Conservation (phyloP, 2,329 filamentous ascomycete genomes). For the Epichloe gansuensis region DNA sequence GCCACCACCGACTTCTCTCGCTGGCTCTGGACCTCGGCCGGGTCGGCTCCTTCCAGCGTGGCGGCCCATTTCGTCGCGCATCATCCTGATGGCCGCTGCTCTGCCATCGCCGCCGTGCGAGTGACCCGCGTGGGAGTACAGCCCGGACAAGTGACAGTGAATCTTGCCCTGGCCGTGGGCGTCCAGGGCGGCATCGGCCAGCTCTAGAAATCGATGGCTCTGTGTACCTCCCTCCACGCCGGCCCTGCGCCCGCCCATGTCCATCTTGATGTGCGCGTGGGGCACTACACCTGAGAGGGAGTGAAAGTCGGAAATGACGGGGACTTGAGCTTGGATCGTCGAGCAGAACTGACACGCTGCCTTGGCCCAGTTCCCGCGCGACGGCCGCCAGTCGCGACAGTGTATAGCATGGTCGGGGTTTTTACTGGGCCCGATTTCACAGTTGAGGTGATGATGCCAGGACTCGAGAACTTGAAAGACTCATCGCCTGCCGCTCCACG, state of each 20-base stretch:
- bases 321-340: slow-evolving; percentile 53
- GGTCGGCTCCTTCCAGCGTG: slow-evolving; percentile 15
- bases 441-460: too few species aligned
- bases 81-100: slow-evolving; percentile 19
- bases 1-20: slow-evolving; percentile 6
- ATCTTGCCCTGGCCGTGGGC: slow-evolving; percentile 18
- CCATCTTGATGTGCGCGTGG: slow-evolving; percentile 59
- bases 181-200: slow-evolving; percentile 23
- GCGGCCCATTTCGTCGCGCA: slow-evolving; percentile 19
- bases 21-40: slow-evolving; percentile 9
- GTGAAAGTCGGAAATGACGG: slow-evolving; percentile 30
- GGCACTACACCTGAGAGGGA: slow-evolving; percentile 33
- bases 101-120: slow-evolving; percentile 43
- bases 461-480: too few species aligned
- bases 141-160: slow-evolving; percentile 44
- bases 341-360: slow-evolving; percentile 51
- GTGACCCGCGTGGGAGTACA: slow-evolving; percentile 65
- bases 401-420: too few species aligned
- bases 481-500: too few species aligned
- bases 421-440: too few species aligned
- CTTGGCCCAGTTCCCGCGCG: slow-evolving; percentile 40
- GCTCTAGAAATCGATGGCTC: slow-evolving; percentile 34
- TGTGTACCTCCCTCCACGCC: slow-evolving; percentile 48
- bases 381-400: slow-evolving; percentile 47
- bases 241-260: slow-evolving; percentile 60